Percentiles rank a stretch among this genome's conserved stretches.
These are phyloP conservation scores for Colletotrichum echinochloae DNA, from an alignment of 2,329 filamentous ascomycete genomes.

Conservation along the genomic window DNA sequence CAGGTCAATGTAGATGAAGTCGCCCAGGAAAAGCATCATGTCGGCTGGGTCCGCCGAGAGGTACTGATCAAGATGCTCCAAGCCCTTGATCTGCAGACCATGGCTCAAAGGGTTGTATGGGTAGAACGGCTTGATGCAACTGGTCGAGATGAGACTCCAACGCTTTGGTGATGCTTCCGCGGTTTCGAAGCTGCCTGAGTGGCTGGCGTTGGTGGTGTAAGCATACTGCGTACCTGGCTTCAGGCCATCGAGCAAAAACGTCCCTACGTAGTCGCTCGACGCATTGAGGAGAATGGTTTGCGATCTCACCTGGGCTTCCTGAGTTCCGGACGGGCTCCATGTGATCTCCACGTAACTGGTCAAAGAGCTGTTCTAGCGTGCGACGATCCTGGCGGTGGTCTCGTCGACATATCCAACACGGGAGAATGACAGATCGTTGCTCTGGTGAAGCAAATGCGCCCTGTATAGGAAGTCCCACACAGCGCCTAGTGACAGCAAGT, in stretches of 20 bases:
- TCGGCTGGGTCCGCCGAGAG: constrained; percentile 45
- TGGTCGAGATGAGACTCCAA: constrained; percentile 70
- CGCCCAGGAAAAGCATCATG: constrained; percentile 67
- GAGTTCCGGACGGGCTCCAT: constrained; percentile 47
- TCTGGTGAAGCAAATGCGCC: constrained; percentile 66
- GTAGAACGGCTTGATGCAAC: constrained; percentile 77
- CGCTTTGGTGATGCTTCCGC: constrained; percentile 55
- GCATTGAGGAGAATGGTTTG: constrained; percentile 63
- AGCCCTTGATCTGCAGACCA: constrained; percentile 70
- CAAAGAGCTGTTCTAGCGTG: constrained; percentile 67
- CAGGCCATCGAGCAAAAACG: constrained; percentile 64
- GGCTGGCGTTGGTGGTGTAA: constrained; percentile 71
- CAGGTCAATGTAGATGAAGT: constrained; percentile 74
- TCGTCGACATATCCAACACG: constrained; percentile 74
- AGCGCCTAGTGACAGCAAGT: constrained; percentile 12
- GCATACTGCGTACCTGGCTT: constrained; percentile 69
- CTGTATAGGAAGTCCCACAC: constrained; percentile 67
- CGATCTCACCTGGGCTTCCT: background rate
- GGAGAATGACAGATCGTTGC: constrained; percentile 69
- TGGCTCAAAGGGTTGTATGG: constrained; percentile 73
- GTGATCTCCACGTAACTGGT: constrained; percentile 48
- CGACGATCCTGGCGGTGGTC: constrained; percentile 68
- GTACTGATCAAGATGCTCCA: constrained; percentile 55
- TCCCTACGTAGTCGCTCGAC: constrained; percentile 70
- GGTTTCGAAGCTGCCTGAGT: constrained; percentile 72